These are phyloP conservation scores for Phytophthora ohioensis DNA, from an alignment of 352 stramenopile species.

Conservation along the genomic window DNA sequence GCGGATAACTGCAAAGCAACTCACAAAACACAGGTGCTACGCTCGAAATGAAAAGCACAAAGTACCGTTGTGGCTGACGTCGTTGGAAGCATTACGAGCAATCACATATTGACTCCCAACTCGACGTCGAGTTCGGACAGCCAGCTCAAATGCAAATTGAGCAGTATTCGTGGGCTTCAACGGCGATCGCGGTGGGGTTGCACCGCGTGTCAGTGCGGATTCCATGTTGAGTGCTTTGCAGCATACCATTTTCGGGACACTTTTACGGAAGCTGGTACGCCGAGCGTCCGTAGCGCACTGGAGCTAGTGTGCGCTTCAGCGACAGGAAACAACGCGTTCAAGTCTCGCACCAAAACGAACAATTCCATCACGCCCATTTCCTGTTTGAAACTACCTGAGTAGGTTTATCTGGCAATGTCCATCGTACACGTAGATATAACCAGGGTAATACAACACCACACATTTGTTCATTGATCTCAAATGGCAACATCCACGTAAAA, in stretches of 20 bases:
- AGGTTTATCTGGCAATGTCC: too few relatives aligned
- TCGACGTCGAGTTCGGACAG: not conserved
- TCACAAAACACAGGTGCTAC: not conserved
- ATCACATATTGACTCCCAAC: conserved; percentile 18
- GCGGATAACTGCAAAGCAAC: not conserved
- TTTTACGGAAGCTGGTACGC: not conserved
- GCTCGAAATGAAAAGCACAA: not conserved
- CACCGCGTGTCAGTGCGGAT: conserved; percentile 10
- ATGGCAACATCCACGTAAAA: too few relatives aligned
- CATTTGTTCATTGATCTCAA: too few relatives aligned
- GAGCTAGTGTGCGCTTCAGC: too few relatives aligned
- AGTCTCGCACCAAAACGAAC: too few relatives aligned
- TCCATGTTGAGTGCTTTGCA: conserved; percentile 26
- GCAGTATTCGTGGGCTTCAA: not conserved
- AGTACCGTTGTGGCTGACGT: not conserved
- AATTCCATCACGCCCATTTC: too few relatives aligned
- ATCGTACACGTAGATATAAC: too few relatives aligned
- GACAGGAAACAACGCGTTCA: too few relatives aligned
- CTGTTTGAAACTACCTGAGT: too few relatives aligned
- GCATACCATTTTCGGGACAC: conserved; percentile 6
- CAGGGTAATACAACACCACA: too few relatives aligned
- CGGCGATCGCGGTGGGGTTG: conserved; percentile 7
- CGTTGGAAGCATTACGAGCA: not conserved
- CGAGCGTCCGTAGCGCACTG: too few relatives aligned
- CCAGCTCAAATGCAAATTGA: conserved; percentile 19